Base-by-base conservation (phyloP, 495 filamentous ascomycete species). In the Penicillium soppii region DNA sequence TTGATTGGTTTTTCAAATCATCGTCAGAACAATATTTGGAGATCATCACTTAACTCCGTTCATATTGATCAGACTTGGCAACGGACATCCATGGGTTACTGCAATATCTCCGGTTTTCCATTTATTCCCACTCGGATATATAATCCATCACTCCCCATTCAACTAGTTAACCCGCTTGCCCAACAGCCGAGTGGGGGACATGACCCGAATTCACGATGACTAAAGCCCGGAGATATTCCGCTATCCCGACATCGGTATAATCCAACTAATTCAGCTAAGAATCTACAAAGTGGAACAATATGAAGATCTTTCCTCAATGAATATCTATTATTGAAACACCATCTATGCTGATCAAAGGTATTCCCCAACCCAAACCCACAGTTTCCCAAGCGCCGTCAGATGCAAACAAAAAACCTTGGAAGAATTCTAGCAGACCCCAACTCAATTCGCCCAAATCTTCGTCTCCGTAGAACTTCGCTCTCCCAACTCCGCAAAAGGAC, bases 361-460 rank as follows among this genome's bases (percentile, higher is more conserved):
- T 29, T 44, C 29, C 29, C 4, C 7, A 12, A n/a, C 43, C 47
- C 29, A 47, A 46, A 43, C 57, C 44, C 54, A 45, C 21, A n/a
- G 48, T 29, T 40, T 12, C 19, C 37, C 37, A 23, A 48, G 54
- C 51, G 43, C 52, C 38, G 21, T 39, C 16, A 9, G 10, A 33
- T 45, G 37, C 43, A 45, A 45, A 42, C 40, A 16, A 16, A 35
- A 26, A 15, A 19, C 13, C 25, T 20, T 19, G 38, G 19, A 33
- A 21, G 12, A 43, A 42, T n/a, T 22, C 30, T n/a, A 26, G 20
- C 16, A 3, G 8, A 2, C 1, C 25, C 12, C 6, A 33, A 7
- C 20, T 59, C 56, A 66, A 50, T 61, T 49, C 3, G 71, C 65
- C 71, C 71, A 73, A 48, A 74, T 73, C 58, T 68, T 73, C 1